These are phyloP conservation scores for Globisporangium nagaii DNA, from an alignment of 352 stramenopile species.

Conservation along the genomic window DNA sequence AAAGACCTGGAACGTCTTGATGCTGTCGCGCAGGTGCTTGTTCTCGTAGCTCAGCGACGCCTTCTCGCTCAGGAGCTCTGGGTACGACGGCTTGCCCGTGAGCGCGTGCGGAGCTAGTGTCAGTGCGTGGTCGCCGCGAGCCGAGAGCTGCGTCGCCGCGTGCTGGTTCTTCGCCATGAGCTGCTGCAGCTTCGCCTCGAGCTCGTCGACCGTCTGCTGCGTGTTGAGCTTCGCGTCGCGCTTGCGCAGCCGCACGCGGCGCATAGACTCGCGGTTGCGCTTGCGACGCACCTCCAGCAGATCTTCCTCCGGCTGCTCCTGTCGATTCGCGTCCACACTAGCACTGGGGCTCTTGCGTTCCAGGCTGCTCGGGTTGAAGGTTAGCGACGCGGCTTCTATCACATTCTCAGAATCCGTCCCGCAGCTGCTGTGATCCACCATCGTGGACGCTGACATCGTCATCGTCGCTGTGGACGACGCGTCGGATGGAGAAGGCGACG, in stretches of 20 bases:
- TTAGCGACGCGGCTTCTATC: not conserved
- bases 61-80: slow-evolving; percentile 13
- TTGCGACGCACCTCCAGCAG: slow-evolving; percentile 10
- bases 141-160: not conserved
- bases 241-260: slow-evolving; percentile 19
- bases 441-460: not conserved
- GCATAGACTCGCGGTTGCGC: slow-evolving; percentile 32
- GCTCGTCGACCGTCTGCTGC: slow-evolving; percentile 9
- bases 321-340: not conserved
- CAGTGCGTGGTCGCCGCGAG: not conserved
- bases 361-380: too few species aligned
- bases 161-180: slow-evolving; percentile 8
- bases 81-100: not conserved
- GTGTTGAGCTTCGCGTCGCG: slow-evolving; percentile 6
- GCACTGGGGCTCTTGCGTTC: too few species aligned
- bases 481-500: not conserved
- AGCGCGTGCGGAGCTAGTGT: too few species aligned
- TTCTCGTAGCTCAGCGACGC: slow-evolving; percentile 16
- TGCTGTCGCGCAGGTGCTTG: slow-evolving; percentile 8
- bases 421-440: not conserved
- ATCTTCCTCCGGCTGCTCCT: not conserved
- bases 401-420: not conserved
- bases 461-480: not conserved
- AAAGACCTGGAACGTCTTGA: slow-evolving; percentile 11
- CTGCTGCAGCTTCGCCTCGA: slow-evolving; percentile 14